Evolutionary conservation across 2,329 filamentous ascomycete genomes (phyloP).

Genomic region (Neofusicoccum parvum): DNA sequence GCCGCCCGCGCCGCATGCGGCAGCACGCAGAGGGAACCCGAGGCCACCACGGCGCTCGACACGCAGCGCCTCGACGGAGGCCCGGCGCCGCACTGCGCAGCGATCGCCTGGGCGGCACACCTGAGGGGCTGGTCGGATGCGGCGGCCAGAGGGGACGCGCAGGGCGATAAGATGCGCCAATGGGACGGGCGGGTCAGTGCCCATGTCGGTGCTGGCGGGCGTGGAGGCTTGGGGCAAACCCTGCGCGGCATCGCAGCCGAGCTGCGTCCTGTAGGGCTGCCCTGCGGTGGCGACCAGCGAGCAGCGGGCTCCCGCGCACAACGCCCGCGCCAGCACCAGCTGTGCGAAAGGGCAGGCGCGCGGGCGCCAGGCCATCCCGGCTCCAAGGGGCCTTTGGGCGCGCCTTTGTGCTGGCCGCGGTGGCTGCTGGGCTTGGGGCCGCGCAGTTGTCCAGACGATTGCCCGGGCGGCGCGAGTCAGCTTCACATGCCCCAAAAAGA

Average conservation of each 20-base stretch:
- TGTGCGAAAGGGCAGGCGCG: neutral
- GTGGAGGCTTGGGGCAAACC: neutral
- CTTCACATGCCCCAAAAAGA: slow-evolving; percentile 4
- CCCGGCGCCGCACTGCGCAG: neutral
- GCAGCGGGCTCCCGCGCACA: neutral
- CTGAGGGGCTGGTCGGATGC: neutral
- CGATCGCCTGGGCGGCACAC: neutral
- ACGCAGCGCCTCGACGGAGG: neutral
- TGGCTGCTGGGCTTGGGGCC: neutral
- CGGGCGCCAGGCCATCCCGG: too few species aligned
- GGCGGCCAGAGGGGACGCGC: neutral
- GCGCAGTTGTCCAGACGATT: neutral
- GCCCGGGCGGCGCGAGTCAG: slow-evolving; percentile 10
- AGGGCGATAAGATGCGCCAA: slow-evolving; percentile 6
- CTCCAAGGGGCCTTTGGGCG: neutral
- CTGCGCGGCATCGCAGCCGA: slow-evolving; percentile 13
- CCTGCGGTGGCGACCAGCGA: neutral
- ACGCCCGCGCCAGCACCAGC: too few species aligned
- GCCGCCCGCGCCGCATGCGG: neutral
- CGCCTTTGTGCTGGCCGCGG: neutral
- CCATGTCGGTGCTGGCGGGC: too few species aligned
- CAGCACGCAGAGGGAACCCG: neutral
- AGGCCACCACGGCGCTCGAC: too few species aligned
- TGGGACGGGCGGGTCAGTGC: neutral
- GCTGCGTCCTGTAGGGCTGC: slow-evolving; percentile 2